Evolutionary conservation across 2,329 filamentous ascomycete genomes (phyloP).

Genomic region (Dendrostoma leiphaemia): DNA sequence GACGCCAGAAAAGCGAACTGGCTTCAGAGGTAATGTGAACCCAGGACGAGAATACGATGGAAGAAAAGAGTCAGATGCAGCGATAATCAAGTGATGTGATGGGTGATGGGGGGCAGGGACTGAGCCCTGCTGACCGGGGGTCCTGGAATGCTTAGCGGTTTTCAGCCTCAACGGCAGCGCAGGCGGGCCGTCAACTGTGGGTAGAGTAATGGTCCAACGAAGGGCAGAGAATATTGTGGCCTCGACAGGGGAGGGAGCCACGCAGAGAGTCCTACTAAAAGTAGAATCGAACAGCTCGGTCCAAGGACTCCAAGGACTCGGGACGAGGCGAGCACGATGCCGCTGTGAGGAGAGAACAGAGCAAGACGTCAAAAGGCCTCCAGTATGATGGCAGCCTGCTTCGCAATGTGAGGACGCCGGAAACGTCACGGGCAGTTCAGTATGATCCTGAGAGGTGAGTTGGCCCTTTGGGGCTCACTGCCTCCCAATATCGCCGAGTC

Average conservation of each 20-base stretch:
- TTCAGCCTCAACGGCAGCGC: constrained; percentile 20
- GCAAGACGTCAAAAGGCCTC: neutral
- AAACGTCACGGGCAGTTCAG: too few species aligned
- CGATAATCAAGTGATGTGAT: constrained; percentile 9
- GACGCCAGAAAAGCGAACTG: constrained; percentile 19
- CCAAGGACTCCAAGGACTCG: neutral
- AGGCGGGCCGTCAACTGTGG: neutral
- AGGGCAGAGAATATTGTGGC: too few species aligned
- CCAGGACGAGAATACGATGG: constrained; percentile 11
- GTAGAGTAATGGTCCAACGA: too few species aligned
- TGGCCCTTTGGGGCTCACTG: too few species aligned
- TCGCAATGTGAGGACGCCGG: too few species aligned
- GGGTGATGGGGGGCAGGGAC: neutral
- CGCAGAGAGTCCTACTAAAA: neutral
- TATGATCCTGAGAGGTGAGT: too few species aligned
- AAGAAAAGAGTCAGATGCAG: constrained; percentile 20
- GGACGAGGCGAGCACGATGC: neutral
- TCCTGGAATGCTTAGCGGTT: constrained; percentile 11
- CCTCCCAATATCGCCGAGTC: too few species aligned
- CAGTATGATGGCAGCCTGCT: neutral
- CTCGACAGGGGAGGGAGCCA: neutral
- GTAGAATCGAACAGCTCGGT: too few species aligned
- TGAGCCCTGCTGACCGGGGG: constrained; percentile 20
- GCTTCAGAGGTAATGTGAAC: constrained; percentile 9
- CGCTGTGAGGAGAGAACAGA: neutral